Conservation (phyloP, 305 asterid genomes). For the Fraxinus sp. region DNA sequence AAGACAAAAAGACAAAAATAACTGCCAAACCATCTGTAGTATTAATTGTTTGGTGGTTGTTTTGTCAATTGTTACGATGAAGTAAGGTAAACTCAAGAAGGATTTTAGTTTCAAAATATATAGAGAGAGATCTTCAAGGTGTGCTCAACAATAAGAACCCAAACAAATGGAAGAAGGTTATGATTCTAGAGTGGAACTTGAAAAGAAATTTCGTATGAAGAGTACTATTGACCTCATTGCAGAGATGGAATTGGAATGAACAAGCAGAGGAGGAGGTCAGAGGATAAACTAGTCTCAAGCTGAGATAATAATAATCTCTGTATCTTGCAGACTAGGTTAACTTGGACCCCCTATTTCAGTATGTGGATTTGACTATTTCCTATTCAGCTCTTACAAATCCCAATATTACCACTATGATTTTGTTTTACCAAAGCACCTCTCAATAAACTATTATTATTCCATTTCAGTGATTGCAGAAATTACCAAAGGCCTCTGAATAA, state of each 20-base stretch:
- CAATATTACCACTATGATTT: not conserved
- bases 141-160: not conserved
- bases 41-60: not conserved
- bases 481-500: not conserved
- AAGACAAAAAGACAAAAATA: not conserved
- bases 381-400: not conserved
- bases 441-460: not conserved
- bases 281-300: not conserved
- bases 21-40: not conserved
- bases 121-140: not conserved
- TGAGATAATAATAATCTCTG: not conserved
- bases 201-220: not conserved
- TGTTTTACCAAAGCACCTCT: not conserved
- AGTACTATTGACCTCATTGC: not conserved
- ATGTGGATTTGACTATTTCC: not conserved
- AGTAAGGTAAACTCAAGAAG: not conserved
- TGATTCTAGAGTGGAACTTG: not conserved
- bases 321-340: not conserved
- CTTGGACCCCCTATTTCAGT: conserved; percentile 7
- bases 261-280: not conserved
- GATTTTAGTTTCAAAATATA: not conserved
- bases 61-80: not conserved
- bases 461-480: not conserved
- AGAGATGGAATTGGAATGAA: conserved; percentile 1
- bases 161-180: not conserved